phyloP scores from a whole-genome alignment of 2,329 filamentous ascomycete genomes.

The Penicillium sclerotiorum region DNA sequence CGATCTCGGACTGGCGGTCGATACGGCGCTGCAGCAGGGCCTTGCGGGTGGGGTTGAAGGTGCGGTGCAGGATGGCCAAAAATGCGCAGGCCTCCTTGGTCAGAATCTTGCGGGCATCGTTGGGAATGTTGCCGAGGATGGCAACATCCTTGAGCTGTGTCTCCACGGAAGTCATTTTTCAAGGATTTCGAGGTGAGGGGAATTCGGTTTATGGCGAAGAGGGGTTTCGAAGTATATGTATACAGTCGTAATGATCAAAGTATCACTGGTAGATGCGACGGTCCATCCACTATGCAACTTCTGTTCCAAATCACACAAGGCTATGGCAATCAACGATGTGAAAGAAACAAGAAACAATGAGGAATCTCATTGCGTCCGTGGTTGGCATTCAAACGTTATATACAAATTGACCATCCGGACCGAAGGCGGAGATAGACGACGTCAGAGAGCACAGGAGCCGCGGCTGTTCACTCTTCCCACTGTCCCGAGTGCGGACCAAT shows the following conservation, averaged over 20 bases:
- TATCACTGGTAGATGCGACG: too few species aligned
- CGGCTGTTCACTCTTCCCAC: constrained; percentile 19
- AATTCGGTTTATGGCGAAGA: not conserved
- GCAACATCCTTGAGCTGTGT: constrained; percentile 83
- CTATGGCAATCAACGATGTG: not conserved
- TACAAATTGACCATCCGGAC: constrained; percentile 21
- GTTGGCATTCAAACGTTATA: constrained; percentile 11
- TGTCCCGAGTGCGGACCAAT: constrained; percentile 9
- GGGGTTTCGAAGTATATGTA: too few species aligned
- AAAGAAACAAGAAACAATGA: not conserved
- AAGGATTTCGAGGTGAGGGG: not conserved
- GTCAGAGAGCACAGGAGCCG: constrained; percentile 25
- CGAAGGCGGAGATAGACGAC: constrained; percentile 27
- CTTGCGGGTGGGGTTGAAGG: constrained; percentile 90
- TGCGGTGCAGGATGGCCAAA: constrained; percentile 89
- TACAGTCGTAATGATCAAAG: too few species aligned
- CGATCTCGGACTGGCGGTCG: constrained; percentile 86
- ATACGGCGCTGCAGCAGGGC: constrained; percentile 82
- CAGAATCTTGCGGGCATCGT: constrained; percentile 85
- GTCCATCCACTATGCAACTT: too few species aligned
- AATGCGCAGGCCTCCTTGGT: constrained; percentile 89
- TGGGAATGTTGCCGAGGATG: constrained; percentile 77
- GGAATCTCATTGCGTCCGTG: not conserved
- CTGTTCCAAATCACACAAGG: not conserved
- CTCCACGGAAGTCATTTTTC: constrained; percentile 69